Evolutionary conservation across 805 yeast genomes (phyloP), one percentile per base, ranked within the genome.

Genomic region (Vanderwaltozyma yarrowii): DNA sequence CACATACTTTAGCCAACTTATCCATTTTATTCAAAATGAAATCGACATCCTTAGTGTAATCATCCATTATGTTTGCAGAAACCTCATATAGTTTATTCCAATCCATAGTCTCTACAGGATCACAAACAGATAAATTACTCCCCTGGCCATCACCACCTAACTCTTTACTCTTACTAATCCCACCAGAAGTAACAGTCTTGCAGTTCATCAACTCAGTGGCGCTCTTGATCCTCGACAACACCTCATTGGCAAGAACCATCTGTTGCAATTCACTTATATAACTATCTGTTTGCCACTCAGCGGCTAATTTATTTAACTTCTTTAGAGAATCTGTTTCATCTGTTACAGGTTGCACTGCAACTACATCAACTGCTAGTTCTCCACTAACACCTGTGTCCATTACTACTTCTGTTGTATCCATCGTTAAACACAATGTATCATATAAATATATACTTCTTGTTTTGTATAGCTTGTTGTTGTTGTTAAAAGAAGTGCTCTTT

Each of bases 31-130:
- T 35, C 10, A 54, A 39, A 10, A 50, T 41, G 3, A 36, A 33
- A 24, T 58, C 61, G 4, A 54, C 51, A 9, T 45, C 47, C 15
- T 43, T 47, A 3, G 60, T 50, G 30, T 58, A 58, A 4, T 47
- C 45, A 32, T 58, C 60, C 46, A 59, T 54, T 0, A 58, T 43
- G 11, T 43, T 43, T 8, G 58, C 52, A 4, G 60, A 55, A 2
- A 52, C 40, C n/a, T 50, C 52, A 39, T 53, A 56, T 16, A 59
- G 17, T 15, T 48, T 38, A 24, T 52, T 58, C 64, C 62, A 59
- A 28, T 59, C 54, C 45, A 57, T 35, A 20, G 37, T 42, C 13
- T 44, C 45, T 5, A 24, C 11, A 24, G 27, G n/a, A 4, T 24
- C 27, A 10, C 11, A 8, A 8, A 24, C 13, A 10, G 27, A 24